Base-by-base conservation (phyloP, 2,329 filamentous ascomycete genomes). In the Pyrenochaeta sp. region DNA sequence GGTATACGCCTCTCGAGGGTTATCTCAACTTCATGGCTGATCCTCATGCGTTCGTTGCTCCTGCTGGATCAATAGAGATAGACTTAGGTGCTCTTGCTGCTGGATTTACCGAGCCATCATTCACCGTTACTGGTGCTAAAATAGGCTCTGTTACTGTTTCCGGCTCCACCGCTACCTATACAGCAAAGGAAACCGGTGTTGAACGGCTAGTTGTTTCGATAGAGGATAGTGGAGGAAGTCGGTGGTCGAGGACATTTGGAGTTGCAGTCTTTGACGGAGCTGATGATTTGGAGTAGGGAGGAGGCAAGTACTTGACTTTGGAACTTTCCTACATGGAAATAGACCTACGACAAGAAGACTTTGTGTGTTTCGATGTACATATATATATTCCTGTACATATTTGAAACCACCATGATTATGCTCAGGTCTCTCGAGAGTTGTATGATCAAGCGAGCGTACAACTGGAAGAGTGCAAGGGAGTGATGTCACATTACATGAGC, bases 21-120 rank as follows among this genome's bases (percentile, higher is more conserved):
- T 75, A 73, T 40, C 49, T 75, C 6, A 73, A 74, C 54, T 75
- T 72, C 56, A 72, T 74, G 71, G 71, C 71, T 14, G 71, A 74
- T 2, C 67, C 72, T 11, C 72, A 75, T 49, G 60, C 55, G 0
- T 74, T 71, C 30, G 73, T 73, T 1, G 45, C 54, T 2, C 71
- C 71, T 2, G 59, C 59, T 4, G 51, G 44, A 6, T 57, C 58
- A 0, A 60, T 69, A 3, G 48, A 51, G 15, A 56, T 75, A 33
- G 60, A 71, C 35, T 65, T 75, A 11, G 58, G 43, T 2, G 41
- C 61, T 11, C 41, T 72, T 17, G 60, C 56, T 29, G 15, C 23
- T 21, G 56, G 69, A 1, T 61, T 64, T 18, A 23, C 41, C 10
- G 37, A 57, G 36, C 56, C 61, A 7, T 45, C 30, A 4, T 56